Conservation (phyloP, 305 asterid genomes). For the Fraxinus xanthoxyloides region DNA sequence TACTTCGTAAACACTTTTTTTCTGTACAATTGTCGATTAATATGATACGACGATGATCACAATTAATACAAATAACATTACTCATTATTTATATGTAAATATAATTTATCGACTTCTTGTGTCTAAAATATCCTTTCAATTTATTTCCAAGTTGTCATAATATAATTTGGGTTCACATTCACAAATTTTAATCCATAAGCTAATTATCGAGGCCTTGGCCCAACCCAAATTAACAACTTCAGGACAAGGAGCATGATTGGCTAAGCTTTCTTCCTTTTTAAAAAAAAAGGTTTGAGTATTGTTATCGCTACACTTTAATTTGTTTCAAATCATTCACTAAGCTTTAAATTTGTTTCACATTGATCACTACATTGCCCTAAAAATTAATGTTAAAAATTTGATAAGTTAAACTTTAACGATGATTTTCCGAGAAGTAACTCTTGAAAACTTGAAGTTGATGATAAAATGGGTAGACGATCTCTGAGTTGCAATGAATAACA, state of each 20-base stretch:
- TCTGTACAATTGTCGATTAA: too few species aligned
- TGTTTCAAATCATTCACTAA: not conserved
- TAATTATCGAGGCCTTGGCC: not conserved
- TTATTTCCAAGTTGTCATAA: not conserved
- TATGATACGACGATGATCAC: too few species aligned
- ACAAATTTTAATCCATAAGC: not conserved
- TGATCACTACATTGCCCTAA: not conserved
- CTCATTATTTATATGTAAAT: too few species aligned
- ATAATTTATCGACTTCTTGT: too few species aligned
- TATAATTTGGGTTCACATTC: not conserved
- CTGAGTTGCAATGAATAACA: too few species aligned
- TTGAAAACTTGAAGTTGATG: too few species aligned
- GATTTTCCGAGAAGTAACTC: too few species aligned
- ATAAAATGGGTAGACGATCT: too few species aligned
- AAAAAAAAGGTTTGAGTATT: not conserved
- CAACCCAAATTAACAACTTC: not conserved
- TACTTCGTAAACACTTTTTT: too few species aligned
- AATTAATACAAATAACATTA: too few species aligned
- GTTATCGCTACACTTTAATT: not conserved
- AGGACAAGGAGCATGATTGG: not conserved
- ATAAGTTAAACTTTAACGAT: too few species aligned
- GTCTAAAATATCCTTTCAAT: not conserved
- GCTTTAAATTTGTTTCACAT: not conserved
- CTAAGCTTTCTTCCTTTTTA: not conserved
- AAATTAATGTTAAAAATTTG: too few species aligned